These are phyloP conservation scores for Penicillium longicatenatum DNA, from an alignment of 495 filamentous ascomycete genomes.

Conservation along the genomic window DNA sequence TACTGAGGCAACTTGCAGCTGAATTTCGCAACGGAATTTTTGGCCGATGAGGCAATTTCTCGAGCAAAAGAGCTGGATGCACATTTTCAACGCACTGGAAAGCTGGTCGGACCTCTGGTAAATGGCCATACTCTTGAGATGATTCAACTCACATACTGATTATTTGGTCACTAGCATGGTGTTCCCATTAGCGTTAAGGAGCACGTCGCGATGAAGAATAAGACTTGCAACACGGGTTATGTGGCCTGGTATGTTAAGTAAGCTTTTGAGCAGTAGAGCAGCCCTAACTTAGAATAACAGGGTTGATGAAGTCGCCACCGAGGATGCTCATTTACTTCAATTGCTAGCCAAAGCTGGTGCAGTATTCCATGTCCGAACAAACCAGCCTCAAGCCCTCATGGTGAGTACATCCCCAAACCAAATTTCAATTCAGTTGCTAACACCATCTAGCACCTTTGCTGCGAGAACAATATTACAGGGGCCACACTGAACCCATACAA, in stretches of 20 bases:
- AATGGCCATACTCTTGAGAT: not conserved
- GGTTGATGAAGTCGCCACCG: slow-evolving; percentile 34
- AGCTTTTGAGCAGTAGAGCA: not conserved
- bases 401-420: slow-evolving; percentile 18
- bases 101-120: slow-evolving; percentile 43
- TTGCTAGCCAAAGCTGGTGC: slow-evolving; percentile 46
- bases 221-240: slow-evolving; percentile 44
- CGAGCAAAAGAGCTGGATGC: slow-evolving; percentile 60
- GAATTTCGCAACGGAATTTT: slow-evolving; percentile 69
- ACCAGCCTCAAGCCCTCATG: slow-evolving; percentile 55
- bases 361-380: slow-evolving; percentile 67
- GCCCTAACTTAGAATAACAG: slow-evolving; percentile 16
- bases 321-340: slow-evolving; percentile 41
- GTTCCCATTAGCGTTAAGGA: slow-evolving; percentile 70
- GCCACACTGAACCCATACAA: slow-evolving; percentile 65
- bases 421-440: slow-evolving; percentile 2
- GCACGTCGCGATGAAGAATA: slow-evolving; percentile 58
- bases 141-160: not conserved
- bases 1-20: slow-evolving; percentile 26
- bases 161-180: slow-evolving; percentile 57
- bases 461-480: slow-evolving; percentile 65
- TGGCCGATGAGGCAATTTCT: slow-evolving; percentile 62
- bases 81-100: slow-evolving; percentile 40
- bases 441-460: slow-evolving; percentile 39
- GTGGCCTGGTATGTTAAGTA: slow-evolving; percentile 35